These are phyloP conservation scores for Litchi chinensis DNA, from an alignment of 345 rosid genomes.

Conservation along the genomic window DNA sequence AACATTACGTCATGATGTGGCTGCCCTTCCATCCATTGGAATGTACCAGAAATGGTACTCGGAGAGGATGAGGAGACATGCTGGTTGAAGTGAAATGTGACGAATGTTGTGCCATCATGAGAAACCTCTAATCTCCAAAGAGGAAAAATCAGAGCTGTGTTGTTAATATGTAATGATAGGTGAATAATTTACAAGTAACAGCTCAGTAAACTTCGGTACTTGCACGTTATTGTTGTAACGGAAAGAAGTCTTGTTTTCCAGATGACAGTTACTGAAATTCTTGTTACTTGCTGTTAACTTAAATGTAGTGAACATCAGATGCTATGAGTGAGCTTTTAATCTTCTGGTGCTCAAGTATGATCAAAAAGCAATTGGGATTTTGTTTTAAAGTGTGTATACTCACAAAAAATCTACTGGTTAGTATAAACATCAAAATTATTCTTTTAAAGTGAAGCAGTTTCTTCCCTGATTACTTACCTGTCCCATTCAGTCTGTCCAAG, in stretches of 20 bases:
- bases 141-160: conserved; percentile 5
- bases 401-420: too few species aligned
- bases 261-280: background rate
- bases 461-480: too few species aligned
- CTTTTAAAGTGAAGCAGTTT: too few species aligned
- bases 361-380: background rate
- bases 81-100: background rate
- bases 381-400: background rate
- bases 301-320: background rate
- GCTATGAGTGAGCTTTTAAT: background rate
- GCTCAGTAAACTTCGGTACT: background rate
- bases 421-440: too few species aligned
- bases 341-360: background rate
- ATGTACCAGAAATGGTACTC: background rate
- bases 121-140: background rate
- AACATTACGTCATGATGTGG: background rate
- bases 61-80: background rate
- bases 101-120: background rate
- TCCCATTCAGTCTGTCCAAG: too few species aligned
- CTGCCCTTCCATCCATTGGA: background rate
- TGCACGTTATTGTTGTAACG: background rate
- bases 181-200: background rate
- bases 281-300: background rate
- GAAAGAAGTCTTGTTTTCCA: background rate
- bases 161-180: background rate